Evolutionary conservation across 371 early-diverging fungal species (phyloP), one percentile per base, ranked within the genome.

Genomic region (Lichtheimia corymbifera): DNA sequence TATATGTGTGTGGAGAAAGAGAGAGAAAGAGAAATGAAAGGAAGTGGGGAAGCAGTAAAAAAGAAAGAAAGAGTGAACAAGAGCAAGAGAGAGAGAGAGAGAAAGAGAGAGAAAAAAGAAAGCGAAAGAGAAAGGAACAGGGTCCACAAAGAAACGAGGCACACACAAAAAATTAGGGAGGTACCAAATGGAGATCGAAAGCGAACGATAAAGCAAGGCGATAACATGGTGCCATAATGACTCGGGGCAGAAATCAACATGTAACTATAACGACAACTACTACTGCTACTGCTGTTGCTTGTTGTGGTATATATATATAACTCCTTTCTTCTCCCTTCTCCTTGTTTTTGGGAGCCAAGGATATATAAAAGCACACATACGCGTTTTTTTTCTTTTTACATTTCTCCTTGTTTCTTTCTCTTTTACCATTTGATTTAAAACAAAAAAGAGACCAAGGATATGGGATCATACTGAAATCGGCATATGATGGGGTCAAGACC

Each of bases 11-110:
- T 22, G 54, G 54, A 22, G 50, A 24, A 49, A n/a, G n/a, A n/a
- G n/a, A n/a, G n/a, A n/a, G n/a, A n/a, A n/a, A 20, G n/a, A 35
- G 42, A 50, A 42, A 27, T 18, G 42, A 17, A 52, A 50, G 4
- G 42, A 62, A 62, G 53, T 42, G 50, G 44, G 52, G 50, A 41
- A 42, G 56, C 47, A 24, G 52, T 40, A 50, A 47, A 55, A 42
- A 50, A 54, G 51, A 62, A 15, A 47, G 54, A 28, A 13, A 44
- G 42, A 30, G 24, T 6, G 35, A 20, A 24, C n/a, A 20, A 15
- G 41, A 12, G 59, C 41, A 4, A 25, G 35, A 56, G 53, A 50
- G 43, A 47, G 53, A 50, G 43, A 47, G 42, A 41, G 52, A 63
- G 42, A 30, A 43, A 53, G 40, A 42, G 43, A 41, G 51, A 58